Percentiles rank a stretch among this genome's conserved stretches.
Conservation (phyloP, 306 rosid species). For the Fagus crenata region DNA sequence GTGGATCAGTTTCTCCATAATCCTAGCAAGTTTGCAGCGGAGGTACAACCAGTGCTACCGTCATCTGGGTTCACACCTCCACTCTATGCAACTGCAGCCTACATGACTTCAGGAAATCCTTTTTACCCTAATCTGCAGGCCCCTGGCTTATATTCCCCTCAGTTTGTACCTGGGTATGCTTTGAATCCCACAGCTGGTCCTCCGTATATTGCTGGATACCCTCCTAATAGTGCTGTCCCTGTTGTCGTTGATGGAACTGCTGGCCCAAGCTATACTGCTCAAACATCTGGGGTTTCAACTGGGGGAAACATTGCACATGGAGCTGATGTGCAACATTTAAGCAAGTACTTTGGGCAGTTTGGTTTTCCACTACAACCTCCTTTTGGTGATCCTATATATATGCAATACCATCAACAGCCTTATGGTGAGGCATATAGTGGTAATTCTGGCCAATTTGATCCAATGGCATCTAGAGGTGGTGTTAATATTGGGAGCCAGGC, state of each 20-base stretch:
- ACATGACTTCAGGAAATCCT: conserved; percentile 48
- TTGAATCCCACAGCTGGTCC: conserved; percentile 43
- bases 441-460: conserved; percentile 38
- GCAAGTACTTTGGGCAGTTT: conserved; percentile 47
- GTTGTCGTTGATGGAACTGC: conserved; percentile 50
- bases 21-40: conserved; percentile 42
- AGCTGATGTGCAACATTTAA: conserved; percentile 45
- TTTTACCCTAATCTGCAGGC: conserved; percentile 41
- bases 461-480: conserved; percentile 39
- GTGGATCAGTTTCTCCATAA: conserved; percentile 45
- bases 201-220: conserved; percentile 47
- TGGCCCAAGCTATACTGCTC: conserved; percentile 38
- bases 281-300: conserved; percentile 42
- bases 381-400: conserved; percentile 48
- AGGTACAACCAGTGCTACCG: conserved; percentile 53
- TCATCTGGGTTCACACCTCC: conserved; percentile 66
- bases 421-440: conserved; percentile 43
- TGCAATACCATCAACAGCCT: conserved; percentile 51
- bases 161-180: conserved; percentile 46
- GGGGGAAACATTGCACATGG: conserved; percentile 48
- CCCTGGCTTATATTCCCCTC: conserved; percentile 39
- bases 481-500: conserved; percentile 30
- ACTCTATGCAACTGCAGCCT: conserved; percentile 53
- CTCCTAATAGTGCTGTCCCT: conserved; percentile 48
- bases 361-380: conserved; percentile 47